Base-by-base conservation (phyloP, 1,139 yeast genomes). In the Lipomyces yarrowii region DNA sequence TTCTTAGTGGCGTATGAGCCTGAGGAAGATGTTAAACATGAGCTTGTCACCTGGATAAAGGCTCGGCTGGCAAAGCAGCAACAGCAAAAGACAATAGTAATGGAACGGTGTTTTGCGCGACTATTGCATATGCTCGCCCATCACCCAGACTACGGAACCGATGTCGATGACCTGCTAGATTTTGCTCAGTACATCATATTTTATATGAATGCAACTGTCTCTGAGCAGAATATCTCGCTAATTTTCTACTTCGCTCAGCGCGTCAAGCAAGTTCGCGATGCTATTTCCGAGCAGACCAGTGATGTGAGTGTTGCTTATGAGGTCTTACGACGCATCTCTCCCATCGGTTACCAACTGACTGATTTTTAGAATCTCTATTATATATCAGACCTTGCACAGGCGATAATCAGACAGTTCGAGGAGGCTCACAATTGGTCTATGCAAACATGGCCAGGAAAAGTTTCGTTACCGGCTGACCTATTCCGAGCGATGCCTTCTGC, bases 1-100 rank as follows among this genome's bases (percentile, higher is more conserved):
- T 91, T 89, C 74, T 88, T 90, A 75, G 82, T 85, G 72, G 96
- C 96, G 0, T 87, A 86, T 73, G 98, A 93, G 73, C 92, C 94
- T 0, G 82, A 84, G 54, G 72, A 72, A 2, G 78, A 78, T 1
- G 74, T 90, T 58, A 84, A 82, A 70, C 76, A 78, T 1, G 84
- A 84, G 58, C 83, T 86, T 0, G 80, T 82, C 33, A 88, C 88
- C n/a, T 91, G 97, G 97, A 82, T 91, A 7, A 81, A 82, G 60
- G 88, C 96, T 0, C 81, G 87, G 37, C 83, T 84, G 69, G 80
- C 73, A 77, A 62, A 63, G 53, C 70, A 62, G 33, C 69, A 83
- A 84, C 74, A 78, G 67, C 76, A 72, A 39, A 80, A 67, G 82
- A 82, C 52, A 79, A 88, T 13, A 79, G 79, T 54, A 82, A 86